These are phyloP conservation scores for Boletus sp. DNA, from an alignment of 1,284 basidiomycete species.

Conservation along the genomic window DNA sequence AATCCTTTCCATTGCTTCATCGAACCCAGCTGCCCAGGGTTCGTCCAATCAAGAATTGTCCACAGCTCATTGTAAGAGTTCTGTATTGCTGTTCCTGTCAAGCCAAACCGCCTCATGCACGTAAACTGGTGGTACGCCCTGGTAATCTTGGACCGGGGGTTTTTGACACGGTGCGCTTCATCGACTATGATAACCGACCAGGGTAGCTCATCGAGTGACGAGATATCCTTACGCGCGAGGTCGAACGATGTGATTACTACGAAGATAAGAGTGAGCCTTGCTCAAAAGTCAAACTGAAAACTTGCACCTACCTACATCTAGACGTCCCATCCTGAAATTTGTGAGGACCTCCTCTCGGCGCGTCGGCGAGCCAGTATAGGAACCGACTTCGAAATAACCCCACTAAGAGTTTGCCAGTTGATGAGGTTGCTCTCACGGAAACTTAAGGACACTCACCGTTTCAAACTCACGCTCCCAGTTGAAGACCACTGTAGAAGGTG, in stretches of 20 bases:
- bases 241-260: conserved; percentile 73
- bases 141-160: conserved; percentile 59
- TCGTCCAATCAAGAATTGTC: conserved; percentile 80
- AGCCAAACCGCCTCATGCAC: conserved; percentile 64
- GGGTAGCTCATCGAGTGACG: conserved; percentile 55
- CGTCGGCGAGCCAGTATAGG: conserved; percentile 52
- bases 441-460: conserved; percentile 43
- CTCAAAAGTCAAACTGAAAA: not conserved
- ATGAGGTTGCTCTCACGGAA: not conserved
- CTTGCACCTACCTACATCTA: conserved; percentile 62
- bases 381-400: conserved; percentile 77
- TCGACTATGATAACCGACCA: conserved; percentile 76
- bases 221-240: conserved; percentile 63
- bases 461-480: conserved; percentile 83
- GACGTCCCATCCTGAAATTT: conserved; percentile 69
- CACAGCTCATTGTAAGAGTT: conserved; percentile 82
- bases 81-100: conserved; percentile 84
- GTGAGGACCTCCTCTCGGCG: conserved; percentile 52
- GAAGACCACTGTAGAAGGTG: conserved; percentile 70
- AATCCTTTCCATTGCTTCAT: conserved; percentile 65
- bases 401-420: conserved; percentile 43
- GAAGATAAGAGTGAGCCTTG: not conserved
- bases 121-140: conserved; percentile 60
- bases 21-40: conserved; percentile 64
- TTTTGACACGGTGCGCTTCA: conserved; percentile 82